These are phyloP conservation scores for Gossypium aridum DNA, from an alignment of 441 rosid species.

Conservation along the genomic window DNA sequence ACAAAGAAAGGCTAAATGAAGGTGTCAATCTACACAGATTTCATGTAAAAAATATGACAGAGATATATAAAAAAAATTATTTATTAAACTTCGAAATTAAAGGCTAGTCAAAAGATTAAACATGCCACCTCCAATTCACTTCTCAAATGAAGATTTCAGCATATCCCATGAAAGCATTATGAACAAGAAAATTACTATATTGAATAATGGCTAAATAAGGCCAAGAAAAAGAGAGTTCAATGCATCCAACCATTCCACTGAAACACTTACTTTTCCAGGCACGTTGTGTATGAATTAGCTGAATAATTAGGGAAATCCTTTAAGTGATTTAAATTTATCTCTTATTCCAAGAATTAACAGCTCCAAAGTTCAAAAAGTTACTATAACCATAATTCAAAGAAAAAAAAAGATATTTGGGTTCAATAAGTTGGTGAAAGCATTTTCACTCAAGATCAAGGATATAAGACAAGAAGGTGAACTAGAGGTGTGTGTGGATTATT, in stretches of 20 bases:
- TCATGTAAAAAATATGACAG: too few relatives aligned
- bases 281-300: neutral
- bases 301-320: neutral
- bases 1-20: neutral
- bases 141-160: slow-evolving; percentile 1
- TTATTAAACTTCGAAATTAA: too few relatives aligned
- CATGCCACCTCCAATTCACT: neutral
- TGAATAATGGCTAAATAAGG: neutral
- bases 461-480: neutral
- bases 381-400: neutral
- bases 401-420: neutral
- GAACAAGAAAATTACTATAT: neutral
- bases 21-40: neutral
- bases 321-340: neutral
- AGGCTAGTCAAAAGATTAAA: neutral
- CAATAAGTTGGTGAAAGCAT: neutral
- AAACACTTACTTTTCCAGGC: neutral
- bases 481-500: neutral
- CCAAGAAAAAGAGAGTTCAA: neutral
- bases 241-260: neutral
- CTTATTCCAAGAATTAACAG: neutral
- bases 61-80: too few relatives aligned
- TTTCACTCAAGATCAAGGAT: neutral
- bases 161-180: neutral
- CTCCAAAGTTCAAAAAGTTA: neutral